A percentile compares a stretch with the other conserved stretches of the same genome.
Evolutionary conservation across 2,329 filamentous ascomycete genomes (phyloP).

Genomic region (Botrytis deweyae): DNA sequence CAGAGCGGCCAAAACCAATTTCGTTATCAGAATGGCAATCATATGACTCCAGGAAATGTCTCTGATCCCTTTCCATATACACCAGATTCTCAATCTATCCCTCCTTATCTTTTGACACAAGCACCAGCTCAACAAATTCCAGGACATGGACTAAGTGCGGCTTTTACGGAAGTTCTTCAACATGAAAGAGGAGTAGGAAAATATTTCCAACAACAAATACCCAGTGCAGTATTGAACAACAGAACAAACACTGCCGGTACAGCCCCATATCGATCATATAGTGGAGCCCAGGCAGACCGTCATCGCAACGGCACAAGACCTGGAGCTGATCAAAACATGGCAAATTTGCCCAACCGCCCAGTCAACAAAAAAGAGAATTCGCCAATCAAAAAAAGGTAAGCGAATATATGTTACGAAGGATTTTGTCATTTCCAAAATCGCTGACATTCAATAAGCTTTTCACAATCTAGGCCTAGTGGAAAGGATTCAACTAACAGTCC

Average conservation of each 20-base stretch:
- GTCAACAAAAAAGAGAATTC: slow-evolving; percentile 20
- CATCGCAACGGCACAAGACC: background rate
- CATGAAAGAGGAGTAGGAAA: slow-evolving; percentile 17
- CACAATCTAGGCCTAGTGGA: background rate
- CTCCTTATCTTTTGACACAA: background rate
- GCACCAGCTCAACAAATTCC: background rate
- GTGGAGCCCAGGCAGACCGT: background rate
- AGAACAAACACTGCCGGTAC: background rate
- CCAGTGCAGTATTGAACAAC: background rate
- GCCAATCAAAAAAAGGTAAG: slow-evolving; percentile 11
- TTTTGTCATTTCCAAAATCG: background rate
- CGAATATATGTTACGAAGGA: too few species aligned
- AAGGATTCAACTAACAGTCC: background rate
- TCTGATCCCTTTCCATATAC: background rate
- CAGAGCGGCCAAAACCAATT: slow-evolving; percentile 2
- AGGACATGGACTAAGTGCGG: background rate
- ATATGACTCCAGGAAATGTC: background rate
- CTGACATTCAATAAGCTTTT: background rate
- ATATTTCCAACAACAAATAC: slow-evolving; percentile 16
- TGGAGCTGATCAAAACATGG: background rate
- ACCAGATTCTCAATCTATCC: background rate
- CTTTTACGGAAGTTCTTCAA: slow-evolving; percentile 18
- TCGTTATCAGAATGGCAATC: slow-evolving; percentile 6
- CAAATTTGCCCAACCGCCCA: background rate
- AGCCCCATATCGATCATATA: background rate